Percentiles rank a stretch among this genome's conserved stretches.
Evolutionary conservation across 257 asterid genomes (phyloP).

Genomic region (Fraxinus americana): DNA sequence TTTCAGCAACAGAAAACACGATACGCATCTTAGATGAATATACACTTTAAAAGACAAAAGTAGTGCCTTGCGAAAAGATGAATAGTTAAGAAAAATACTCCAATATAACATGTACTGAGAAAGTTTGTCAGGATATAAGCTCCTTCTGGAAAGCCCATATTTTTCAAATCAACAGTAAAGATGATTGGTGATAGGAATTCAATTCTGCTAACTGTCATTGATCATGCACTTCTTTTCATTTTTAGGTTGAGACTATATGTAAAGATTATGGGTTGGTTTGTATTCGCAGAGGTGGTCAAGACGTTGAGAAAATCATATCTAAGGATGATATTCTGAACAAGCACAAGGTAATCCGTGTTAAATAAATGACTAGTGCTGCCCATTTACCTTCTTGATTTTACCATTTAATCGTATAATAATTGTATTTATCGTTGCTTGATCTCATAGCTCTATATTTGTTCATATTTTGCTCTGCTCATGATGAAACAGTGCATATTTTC

Average conservation of each 20-base stretch:
- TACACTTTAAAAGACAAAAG: neutral
- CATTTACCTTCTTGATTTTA: neutral
- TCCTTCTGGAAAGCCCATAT: neutral
- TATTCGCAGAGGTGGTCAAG: constrained; percentile 72
- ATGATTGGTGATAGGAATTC: neutral
- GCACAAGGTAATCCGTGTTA: constrained; percentile 49
- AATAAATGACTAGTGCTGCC: neutral
- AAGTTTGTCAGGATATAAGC: neutral
- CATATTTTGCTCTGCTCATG: neutral
- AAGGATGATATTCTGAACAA: constrained; percentile 62
- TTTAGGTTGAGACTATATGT: constrained; percentile 69
- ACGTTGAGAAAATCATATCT: constrained; percentile 61
- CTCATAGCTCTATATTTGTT: neutral
- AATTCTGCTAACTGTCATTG: neutral
- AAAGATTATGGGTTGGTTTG: constrained; percentile 89
- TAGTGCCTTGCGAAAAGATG: neutral
- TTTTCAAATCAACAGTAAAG: neutral
- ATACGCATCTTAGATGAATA: neutral
- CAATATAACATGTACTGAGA: neutral
- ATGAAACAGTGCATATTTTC: neutral
- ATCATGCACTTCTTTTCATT: constrained; percentile 8
- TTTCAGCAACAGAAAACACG: neutral
- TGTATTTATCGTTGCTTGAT: neutral
- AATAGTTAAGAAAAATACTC: neutral
- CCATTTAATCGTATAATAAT: neutral